Evolutionary conservation across 23 red algal genomes (phyloP).

Genomic region (Agarophyton chilense): DNA sequence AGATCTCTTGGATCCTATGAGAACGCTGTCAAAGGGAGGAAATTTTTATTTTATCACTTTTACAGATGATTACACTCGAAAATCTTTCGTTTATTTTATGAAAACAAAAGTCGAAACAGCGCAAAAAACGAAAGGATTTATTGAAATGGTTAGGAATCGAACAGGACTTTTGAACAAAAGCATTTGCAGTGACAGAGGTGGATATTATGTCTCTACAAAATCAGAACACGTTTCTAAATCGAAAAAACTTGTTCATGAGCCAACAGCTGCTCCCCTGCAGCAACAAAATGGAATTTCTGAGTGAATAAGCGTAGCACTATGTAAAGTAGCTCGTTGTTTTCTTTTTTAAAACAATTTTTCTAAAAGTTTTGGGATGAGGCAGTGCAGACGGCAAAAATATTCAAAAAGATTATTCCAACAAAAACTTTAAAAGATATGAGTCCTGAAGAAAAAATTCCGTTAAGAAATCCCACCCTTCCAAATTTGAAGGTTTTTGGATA

Average conservation of each 20-base stretch:
- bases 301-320: neutral
- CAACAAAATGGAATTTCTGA: conserved; percentile 41
- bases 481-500: conserved; percentile 11
- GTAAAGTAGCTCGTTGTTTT: neutral
- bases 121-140: neutral
- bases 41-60: conserved; percentile 41
- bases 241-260: neutral
- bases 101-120: neutral
- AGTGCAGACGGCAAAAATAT: neutral
- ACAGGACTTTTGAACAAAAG: neutral
- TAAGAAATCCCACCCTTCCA: neutral
- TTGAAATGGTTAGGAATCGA: conserved; percentile 4
- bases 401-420: conserved; percentile 13
- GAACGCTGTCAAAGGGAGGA: neutral
- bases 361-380: neutral
- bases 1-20: neutral
- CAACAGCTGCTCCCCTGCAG: conserved; percentile 3
- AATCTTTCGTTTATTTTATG: neutral
- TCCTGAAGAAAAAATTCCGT: neutral
- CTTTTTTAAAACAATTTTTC: neutral
- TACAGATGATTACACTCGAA: conserved; percentile 6
- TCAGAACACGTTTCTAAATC: neutral
- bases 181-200: conserved; percentile 1
- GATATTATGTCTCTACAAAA: neutral
- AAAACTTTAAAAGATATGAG: neutral